Evolutionary conservation across 2,329 filamentous ascomycete genomes (phyloP), one percentile per base, ranked within the genome.

Genomic region (Incumbomyces lentus): DNA sequence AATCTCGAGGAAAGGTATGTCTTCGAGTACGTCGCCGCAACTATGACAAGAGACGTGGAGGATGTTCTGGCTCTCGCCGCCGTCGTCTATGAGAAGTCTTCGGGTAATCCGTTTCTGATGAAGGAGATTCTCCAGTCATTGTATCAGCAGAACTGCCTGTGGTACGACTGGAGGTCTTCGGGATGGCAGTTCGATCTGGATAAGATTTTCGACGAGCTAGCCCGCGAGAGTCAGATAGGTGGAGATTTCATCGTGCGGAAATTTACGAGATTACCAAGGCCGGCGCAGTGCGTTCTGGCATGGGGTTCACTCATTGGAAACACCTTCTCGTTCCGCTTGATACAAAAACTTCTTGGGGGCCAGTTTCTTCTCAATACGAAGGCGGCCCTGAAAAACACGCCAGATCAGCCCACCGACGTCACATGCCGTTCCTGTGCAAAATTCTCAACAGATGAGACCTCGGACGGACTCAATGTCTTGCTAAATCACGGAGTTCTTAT

Each of bases 71-170:
- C 88, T 0, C 70, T 96, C 14, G 84, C 86, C 2, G 78, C 88
- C 6, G 85, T 95, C 8, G 79, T 95, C 5, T 85, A 93, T 61
- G 88, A 90, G 58, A 93, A 92, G 66, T 90, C 86, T 7, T 78
- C 78, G 19, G 89, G 89, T 1, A 95, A 94, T 51, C 83, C 88
- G 0, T 95, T 95, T 59, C 93, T 92, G 59, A 84, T 95, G 62
- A 76, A 86, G 46, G 86, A 95, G 65, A 93, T 95, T 76, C 75
- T 95, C 3, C 86, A 86, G 59, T 82, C 84, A 2, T 93, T 86
- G 61, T 82, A 94, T 62, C 79, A 86, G 34, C 92, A 86, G 60
- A 82, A 82, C 55, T 94, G 86, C 62, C 84, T 95, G 41, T 94
- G 82, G 77, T 95, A 94, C 63, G 87, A 88, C 51, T 95, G 92